Percentiles rank a stretch among this genome's conserved stretches.
These are phyloP conservation scores for Erigeron philadelphicus DNA, from an alignment of 140 eudicot species.

Conservation along the genomic window DNA sequence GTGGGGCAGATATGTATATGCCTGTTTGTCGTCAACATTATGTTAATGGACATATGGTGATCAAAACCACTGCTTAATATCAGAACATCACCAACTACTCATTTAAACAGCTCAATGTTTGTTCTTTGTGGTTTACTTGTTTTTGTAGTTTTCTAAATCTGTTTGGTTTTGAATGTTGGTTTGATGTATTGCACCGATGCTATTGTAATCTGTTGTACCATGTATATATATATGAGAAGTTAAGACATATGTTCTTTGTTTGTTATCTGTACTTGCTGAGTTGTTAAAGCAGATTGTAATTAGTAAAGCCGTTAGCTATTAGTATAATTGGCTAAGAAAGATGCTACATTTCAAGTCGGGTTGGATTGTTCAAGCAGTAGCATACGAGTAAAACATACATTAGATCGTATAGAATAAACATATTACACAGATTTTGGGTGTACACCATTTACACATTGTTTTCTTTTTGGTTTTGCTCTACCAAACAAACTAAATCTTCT, in stretches of 20 bases:
- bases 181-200: slow-evolving; percentile 23
- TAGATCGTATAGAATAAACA: slow-evolving; percentile 13
- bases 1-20: slow-evolving; percentile 84
- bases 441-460: slow-evolving; percentile 30
- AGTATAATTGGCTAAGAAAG: too few relatives aligned
- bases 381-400: slow-evolving; percentile 1
- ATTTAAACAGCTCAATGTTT: not conserved
- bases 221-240: slow-evolving; percentile 20
- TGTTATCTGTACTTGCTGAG: too few relatives aligned
- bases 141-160: not conserved
- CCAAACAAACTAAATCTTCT: slow-evolving; percentile 64
- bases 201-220: not conserved
- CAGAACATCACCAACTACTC: not conserved
- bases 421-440: slow-evolving; percentile 35
- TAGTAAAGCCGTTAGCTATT: too few relatives aligned
- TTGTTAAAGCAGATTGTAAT: too few relatives aligned
- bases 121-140: slow-evolving; percentile 2
- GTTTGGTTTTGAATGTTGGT: slow-evolving; percentile 10
- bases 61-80: slow-evolving; percentile 21
- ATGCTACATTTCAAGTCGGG: too few relatives aligned
- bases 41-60: slow-evolving; percentile 43
- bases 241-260: too few relatives aligned
- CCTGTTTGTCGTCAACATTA: slow-evolving; percentile 97
- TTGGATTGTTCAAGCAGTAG: too few relatives aligned
- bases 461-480: slow-evolving; percentile 55